Evolutionary conservation across 495 filamentous ascomycete genomes (phyloP), one percentile per base, ranked within the genome.

Genomic region (Sphaerosporella brunnea): DNA sequence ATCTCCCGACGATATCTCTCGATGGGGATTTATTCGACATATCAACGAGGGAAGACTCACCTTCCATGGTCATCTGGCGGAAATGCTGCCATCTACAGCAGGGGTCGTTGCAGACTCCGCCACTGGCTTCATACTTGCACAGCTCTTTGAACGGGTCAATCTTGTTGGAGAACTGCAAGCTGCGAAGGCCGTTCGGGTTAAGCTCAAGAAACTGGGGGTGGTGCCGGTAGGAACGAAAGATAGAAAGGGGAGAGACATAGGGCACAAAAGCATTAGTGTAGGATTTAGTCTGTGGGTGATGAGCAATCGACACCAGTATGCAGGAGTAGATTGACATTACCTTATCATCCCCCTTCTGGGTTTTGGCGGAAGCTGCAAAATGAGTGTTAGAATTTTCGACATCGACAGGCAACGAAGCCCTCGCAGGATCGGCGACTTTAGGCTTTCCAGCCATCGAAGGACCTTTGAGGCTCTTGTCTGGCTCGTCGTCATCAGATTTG

Each of bases 121-220:
- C 80, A 26, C 69, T 66, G 51, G 80, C 61, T 58, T 92, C 85
- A 55, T 69, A 79, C 1, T 69, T 75, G 62, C 90, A 96, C 16
- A 96, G 48, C 40, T 70, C 72, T 51, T 70, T 77, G 52, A 73
- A 69, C 4, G 80, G 66, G 58, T 95, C 73, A 61, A 96, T 88
- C 47, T 74, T 75, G 63, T 88, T 77, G 62, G 84, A 95, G 67
- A 87, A 96, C 36, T 84, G 95, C 71, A 92, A 68, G 52, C 92
- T 96, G 63, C 77, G 78, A 61, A 84, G 78, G 43, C 86, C 87
- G 55, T 74, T 77, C 45, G 77, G 59, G 51, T 90, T 78, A 35
- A 75, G 64, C 23, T 81, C 56, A 45, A 69, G 64, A 65, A 74
- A 95, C 25, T 73, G 68, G 20, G 82, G 81, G 63, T 95, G 84